phyloP scores from a whole-genome alignment of 805 yeast species.

The Kluyveromyces dobzhanskii region DNA sequence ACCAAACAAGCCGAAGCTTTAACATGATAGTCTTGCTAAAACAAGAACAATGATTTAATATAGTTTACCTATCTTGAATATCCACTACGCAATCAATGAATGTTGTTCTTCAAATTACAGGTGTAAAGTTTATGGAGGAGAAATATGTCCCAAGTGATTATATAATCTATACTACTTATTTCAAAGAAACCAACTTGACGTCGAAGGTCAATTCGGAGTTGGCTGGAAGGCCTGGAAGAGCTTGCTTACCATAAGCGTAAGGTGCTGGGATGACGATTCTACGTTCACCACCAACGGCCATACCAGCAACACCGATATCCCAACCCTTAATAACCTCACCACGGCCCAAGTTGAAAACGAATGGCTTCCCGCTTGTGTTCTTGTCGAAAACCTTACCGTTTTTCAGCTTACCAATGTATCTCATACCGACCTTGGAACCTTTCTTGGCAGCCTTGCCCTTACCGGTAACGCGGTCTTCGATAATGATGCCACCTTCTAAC shows the following conservation, averaged over 20 bases:
- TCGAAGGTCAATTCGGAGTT: constrained; percentile 95
- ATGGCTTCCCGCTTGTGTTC: constrained; percentile 96
- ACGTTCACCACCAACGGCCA: constrained; percentile 99
- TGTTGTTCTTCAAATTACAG: too few relatives aligned
- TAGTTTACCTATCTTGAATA: too few relatives aligned
- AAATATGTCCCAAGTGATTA: too few relatives aligned
- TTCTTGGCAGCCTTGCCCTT: constrained; percentile 81
- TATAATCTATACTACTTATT: constrained; percentile 36
- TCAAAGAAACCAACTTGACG: constrained; percentile 84
- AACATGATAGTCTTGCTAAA: too few relatives aligned
- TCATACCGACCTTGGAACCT: constrained; percentile 87
- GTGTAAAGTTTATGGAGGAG: too few relatives aligned
- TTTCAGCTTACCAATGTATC: constrained; percentile 96
- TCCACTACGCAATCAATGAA: too few relatives aligned
- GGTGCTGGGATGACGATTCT: constrained; percentile 92
- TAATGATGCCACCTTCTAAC: constrained; percentile 83
- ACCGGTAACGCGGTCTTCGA: constrained; percentile 90
- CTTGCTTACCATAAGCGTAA: constrained; percentile 92
- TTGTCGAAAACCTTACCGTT: constrained; percentile 96
- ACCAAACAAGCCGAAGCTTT: too few relatives aligned
- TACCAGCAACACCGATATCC: constrained; percentile 97
- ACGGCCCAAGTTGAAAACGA: constrained; percentile 80
- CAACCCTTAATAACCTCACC: constrained; percentile 99
- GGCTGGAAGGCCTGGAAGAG: constrained; percentile 95
- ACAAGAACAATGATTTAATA: too few relatives aligned